A percentile compares a stretch with the other conserved stretches of the same genome.
Evolutionary conservation across 139 green algal species (phyloP).

Genomic region (Micromonas commoda): DNA sequence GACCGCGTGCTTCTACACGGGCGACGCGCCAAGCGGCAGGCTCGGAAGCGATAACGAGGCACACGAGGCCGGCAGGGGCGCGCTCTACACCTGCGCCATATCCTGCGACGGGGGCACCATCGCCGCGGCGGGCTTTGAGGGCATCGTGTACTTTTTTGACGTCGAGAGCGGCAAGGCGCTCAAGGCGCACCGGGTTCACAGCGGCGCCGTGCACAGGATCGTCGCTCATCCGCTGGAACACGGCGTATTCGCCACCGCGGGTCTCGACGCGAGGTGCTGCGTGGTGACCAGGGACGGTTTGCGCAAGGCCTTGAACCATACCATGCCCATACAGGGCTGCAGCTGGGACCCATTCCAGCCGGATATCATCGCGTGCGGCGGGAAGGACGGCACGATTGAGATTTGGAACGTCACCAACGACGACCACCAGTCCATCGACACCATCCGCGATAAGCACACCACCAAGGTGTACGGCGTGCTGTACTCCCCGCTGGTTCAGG

Average conservation of each 20-base stretch:
- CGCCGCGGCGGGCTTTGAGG: conserved; percentile 30
- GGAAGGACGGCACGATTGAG: conserved; percentile 29
- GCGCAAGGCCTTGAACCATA: too few relatives aligned
- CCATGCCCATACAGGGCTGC: too few relatives aligned
- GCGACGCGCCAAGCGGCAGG: not conserved
- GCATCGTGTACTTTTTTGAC: conserved; percentile 41
- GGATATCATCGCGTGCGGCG: conserved; percentile 34
- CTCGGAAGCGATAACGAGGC: not conserved
- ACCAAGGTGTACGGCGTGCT: conserved; percentile 36
- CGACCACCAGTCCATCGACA: too few relatives aligned
- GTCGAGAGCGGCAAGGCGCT: conserved; percentile 31
- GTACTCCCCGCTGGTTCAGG: conserved; percentile 43
- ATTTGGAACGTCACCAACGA: conserved; percentile 38
- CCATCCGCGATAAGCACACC: too few relatives aligned
- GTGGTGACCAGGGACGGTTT: not conserved
- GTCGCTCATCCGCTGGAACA: not conserved
- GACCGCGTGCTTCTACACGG: not conserved
- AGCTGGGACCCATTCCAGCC: conserved; percentile 3
- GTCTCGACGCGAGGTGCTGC: not conserved
- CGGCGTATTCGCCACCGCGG: conserved; percentile 13
- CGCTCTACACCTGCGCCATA: not conserved
- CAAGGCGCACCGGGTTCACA: not conserved
- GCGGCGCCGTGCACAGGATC: not conserved
- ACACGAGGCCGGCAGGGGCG: not conserved
- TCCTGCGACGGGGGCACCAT: conserved; percentile 38